Base-by-base conservation (phyloP, 2,329 filamentous ascomycete genomes). In the Xylariaceae sp. region DNA sequence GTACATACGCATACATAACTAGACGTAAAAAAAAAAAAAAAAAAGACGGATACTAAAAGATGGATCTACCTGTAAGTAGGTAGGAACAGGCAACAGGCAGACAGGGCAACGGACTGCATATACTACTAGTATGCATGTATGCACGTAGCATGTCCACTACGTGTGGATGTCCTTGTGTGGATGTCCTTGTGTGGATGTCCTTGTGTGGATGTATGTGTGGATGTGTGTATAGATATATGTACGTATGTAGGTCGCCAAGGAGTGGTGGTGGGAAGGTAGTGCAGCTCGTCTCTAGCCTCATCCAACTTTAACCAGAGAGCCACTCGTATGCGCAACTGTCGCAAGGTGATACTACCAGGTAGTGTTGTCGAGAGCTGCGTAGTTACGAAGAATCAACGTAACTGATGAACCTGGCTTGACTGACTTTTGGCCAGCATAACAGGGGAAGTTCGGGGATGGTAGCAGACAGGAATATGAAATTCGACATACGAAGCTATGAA, bases 201-300 rank as follows among this genome's bases (percentile, higher is more conserved):
- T n/a, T n/a, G n/a, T n/a, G n/a, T 56, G 42, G 43, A 52, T 42
- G 40, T 42, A 42, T n/a, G 40, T 42, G 19, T 5, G 40, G 6
- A 18, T 42, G 40, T 42, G n/a, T 9, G 40, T 19, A 40, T 23
- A 41, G 18, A 47, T 46, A 18, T 55, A n/a, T 26, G 23, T 9
- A 9, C 23, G 9, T 26, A 9, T 26, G 4, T 26, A 26, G 23
- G 23, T 9, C 9, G 32, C 32, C 32, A 37, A 37, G 32, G 32
- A 16, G 3, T 3, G 6, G 32, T 37, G 32, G 32, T 26, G 9
- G 23, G 6, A 10, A 7, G 32, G 32, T 26, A 26, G 23, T 26
- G 4, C 23, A 26, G 23, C 23, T 26, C 23, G 23, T 26, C 23
- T 26, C 23, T 9, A 26, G 23, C 23, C 9, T 37, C 32, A 37